Base-by-base conservation (phyloP, 305 asterid genomes). In the Solanum hybrid region DNA sequence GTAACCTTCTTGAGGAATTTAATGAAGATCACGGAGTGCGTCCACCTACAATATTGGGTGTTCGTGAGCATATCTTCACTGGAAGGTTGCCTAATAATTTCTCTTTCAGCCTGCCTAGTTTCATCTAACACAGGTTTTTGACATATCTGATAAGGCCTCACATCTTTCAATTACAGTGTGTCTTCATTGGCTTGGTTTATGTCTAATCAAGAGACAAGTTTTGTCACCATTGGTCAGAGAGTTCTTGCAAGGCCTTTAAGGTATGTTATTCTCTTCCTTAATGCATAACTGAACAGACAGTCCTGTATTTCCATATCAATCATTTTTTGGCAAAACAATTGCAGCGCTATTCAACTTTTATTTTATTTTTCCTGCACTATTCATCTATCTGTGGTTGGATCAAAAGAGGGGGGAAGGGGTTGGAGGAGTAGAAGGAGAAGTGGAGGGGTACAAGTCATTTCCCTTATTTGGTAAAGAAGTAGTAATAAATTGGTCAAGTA, bases 141-240 rank as follows among this genome's bases (percentile, higher is more conserved):
- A 71, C 91, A 36, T 90, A 83, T 89, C 90, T 92, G 89, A 93
- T 81, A 78, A 77, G 11, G 24, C 88, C 69, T 90, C 91, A 18
- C 79, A 90, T 33, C 78, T 76, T 91, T 57, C 92, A 92, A 88
- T 87, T 93, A 93, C 98, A 97, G 99, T 94, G 99, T 98, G 83
- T 98, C 99, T 8, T 98, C 99, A 4, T 91, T 98, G 97, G 99
- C 99, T 93, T 96, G 99, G 98, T 98, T 98, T 90, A 98, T 98
- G 99, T 98, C 99, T 4, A 96, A 95, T 92, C 99, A 98, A 93
- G 99, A 98, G 93, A 98, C 98, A 75, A 98, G 99, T 93, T 98
- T 98, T 91, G 99, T 98, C 91, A 98, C 99, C 90, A 97, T 98
- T 92, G 99, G 99, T 89, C 99, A 98, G 95, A 93, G 99, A 94